Evolutionary conservation across 169 alveolate genomes (phyloP).

Genomic region (Theileria annulata): DNA sequence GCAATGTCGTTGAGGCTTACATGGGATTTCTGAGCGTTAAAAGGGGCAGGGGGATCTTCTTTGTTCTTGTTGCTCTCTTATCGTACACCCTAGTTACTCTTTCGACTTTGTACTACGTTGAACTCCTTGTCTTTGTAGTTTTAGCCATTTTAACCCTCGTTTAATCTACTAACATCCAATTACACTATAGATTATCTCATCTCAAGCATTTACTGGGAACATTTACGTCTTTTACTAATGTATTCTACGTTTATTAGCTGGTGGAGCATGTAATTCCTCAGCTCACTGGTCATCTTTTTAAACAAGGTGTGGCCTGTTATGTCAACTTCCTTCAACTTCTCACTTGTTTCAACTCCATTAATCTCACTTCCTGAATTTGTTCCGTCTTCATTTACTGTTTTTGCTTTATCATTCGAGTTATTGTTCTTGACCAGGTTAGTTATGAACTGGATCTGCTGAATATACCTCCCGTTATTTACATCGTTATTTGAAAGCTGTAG

Average conservation of each 20-base stretch:
- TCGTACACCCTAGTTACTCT: constrained; percentile 36
- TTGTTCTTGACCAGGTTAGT: not conserved
- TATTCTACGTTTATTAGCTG: not conserved
- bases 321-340: not conserved
- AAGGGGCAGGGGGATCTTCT: constrained; percentile 49
- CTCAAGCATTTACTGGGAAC: not conserved
- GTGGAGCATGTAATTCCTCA: constrained; percentile 6
- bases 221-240: not conserved
- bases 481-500: constrained; percentile 38
- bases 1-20: constrained; percentile 46
- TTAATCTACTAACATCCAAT: not conserved
- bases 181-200: not conserved
- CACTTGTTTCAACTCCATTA: not conserved
- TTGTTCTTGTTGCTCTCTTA: constrained; percentile 41
- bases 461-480: constrained; percentile 31
- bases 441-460: not conserved
- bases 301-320: not conserved
- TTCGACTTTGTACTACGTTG: constrained; percentile 52
- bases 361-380: not conserved
- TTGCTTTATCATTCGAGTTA: not conserved
- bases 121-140: constrained; percentile 33
- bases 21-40: constrained; percentile 42
- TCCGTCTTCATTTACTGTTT: not conserved
- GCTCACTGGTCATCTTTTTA: not conserved
- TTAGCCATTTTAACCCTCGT: constrained; percentile 13